These are phyloP conservation scores for Lentinus polychrous DNA, from an alignment of 1,284 basidiomycete genomes.

Conservation along the genomic window DNA sequence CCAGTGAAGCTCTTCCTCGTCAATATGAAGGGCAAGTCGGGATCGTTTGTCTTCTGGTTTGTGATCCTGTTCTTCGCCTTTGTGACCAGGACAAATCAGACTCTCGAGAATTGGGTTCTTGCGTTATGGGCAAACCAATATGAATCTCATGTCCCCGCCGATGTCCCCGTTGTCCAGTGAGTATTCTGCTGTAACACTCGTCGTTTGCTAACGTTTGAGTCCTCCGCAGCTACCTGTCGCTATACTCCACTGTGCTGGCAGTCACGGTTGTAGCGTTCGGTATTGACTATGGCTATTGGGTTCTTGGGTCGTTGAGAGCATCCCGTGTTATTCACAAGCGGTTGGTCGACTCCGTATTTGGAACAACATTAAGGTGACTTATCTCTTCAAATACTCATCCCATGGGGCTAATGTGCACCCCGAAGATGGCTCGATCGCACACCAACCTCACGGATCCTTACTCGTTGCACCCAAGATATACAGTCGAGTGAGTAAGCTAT, in stretches of 20 bases:
- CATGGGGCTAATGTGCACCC: neutral
- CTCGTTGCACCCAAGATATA: conserved; percentile 55
- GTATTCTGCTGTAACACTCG: too few species aligned
- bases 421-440: conserved; percentile 46
- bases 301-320: conserved; percentile 39
- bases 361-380: conserved; percentile 42
- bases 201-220: too few species aligned
- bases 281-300: conserved; percentile 24
- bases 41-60: conserved; percentile 9
- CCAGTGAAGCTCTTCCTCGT: conserved; percentile 14
- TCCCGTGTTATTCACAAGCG: conserved; percentile 47
- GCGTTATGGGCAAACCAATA: conserved; percentile 26
- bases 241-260: conserved; percentile 34
- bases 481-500: conserved; percentile 26
- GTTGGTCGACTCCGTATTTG: conserved; percentile 52
- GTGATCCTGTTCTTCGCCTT: neutral
- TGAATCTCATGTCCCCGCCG: conserved; percentile 36
- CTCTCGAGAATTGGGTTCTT: conserved; percentile 12
- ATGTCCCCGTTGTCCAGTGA: conserved; percentile 30
- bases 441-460: conserved; percentile 49
- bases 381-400: conserved; percentile 11
- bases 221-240: conserved; percentile 30
- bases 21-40: conserved; percentile 2
- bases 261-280: conserved; percentile 20
- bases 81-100: conserved; percentile 11